Evolutionary conservation across 345 rosid genomes (phyloP).

Genomic region (Camelina hispida): DNA sequence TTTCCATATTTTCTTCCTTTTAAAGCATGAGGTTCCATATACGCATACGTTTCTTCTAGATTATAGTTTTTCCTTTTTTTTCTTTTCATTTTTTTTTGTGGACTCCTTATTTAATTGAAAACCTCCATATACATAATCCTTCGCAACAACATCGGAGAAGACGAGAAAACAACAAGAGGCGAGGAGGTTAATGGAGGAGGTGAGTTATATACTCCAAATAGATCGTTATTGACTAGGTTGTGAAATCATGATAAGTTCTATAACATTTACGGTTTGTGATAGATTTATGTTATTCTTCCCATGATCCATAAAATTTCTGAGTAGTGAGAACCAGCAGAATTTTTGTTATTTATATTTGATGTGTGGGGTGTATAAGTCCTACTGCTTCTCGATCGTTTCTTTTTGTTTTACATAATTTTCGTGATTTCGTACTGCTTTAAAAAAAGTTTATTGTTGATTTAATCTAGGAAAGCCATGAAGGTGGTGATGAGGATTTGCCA

Average conservation of each 20-base stretch:
- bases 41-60: neutral
- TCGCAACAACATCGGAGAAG: neutral
- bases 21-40: constrained; percentile 10
- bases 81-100: neutral
- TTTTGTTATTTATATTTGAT: neutral
- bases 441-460: neutral
- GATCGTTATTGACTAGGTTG: neutral
- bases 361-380: no score
- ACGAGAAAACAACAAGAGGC: constrained; percentile 7
- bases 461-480: constrained; percentile 53
- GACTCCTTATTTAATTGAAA: constrained; percentile 18
- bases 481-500: constrained; percentile 57
- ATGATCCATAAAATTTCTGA: constrained; percentile 2
- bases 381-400: neutral
- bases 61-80: neutral
- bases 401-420: neutral
- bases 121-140: neutral
- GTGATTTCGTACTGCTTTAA: constrained; percentile 2
- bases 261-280: neutral
- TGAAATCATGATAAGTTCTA: neutral
- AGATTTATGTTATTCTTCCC: constrained; percentile 11
- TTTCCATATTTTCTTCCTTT: constrained; percentile 12
- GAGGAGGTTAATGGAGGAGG: constrained; percentile 22
- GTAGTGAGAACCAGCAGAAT: neutral
- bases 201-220: neutral